Percentiles rank a stretch among this genome's conserved stretches.
These are phyloP conservation scores for Davidsoniella virescens DNA, from an alignment of 2,329 filamentous ascomycete species.

Conservation along the genomic window DNA sequence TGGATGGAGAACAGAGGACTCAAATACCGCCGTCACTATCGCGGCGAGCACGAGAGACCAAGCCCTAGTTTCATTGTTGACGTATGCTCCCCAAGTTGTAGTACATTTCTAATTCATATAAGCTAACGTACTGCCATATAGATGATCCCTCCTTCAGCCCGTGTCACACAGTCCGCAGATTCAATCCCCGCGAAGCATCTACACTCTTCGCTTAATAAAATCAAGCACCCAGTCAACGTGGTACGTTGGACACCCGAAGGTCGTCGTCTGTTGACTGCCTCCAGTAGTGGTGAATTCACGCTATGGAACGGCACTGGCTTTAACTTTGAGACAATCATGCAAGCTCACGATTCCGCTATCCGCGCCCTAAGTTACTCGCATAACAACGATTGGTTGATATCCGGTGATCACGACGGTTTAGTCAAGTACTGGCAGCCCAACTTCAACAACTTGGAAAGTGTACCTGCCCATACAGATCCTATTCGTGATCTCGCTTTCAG, in stretches of 20 bases:
- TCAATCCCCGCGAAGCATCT: conserved; percentile 88
- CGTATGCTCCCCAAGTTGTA: conserved; percentile 34
- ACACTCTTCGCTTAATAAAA: conserved; percentile 96
- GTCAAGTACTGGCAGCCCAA: conserved; percentile 99
- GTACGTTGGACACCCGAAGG: conserved; percentile 97
- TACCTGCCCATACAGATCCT: conserved; percentile 78
- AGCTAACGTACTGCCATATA: conserved; percentile 20
- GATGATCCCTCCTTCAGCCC: conserved; percentile 76
- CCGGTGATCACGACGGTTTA: conserved; percentile 83
- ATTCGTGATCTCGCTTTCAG: conserved; percentile 86
- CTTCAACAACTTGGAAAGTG: conserved; percentile 95
- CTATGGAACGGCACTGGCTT: conserved; percentile 98
- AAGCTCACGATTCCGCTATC: conserved; percentile 82
- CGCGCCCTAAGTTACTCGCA: conserved; percentile 77
- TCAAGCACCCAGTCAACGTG: conserved; percentile 92
- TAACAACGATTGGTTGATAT: conserved; percentile 92
- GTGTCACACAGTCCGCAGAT: conserved; percentile 59
- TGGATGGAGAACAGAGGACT: conserved; percentile 68
- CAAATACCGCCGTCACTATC: conserved; percentile 54
- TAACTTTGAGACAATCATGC: conserved; percentile 99
- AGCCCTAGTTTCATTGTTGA: conserved; percentile 82
- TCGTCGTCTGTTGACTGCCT: conserved; percentile 75
- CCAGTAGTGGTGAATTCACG: conserved; percentile 93
- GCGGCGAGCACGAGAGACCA: conserved; percentile 66
- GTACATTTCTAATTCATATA: not conserved